Evolutionary conservation across 202 grass and related monocot species (phyloP).

Genomic region (Saccharum hybrid): DNA sequence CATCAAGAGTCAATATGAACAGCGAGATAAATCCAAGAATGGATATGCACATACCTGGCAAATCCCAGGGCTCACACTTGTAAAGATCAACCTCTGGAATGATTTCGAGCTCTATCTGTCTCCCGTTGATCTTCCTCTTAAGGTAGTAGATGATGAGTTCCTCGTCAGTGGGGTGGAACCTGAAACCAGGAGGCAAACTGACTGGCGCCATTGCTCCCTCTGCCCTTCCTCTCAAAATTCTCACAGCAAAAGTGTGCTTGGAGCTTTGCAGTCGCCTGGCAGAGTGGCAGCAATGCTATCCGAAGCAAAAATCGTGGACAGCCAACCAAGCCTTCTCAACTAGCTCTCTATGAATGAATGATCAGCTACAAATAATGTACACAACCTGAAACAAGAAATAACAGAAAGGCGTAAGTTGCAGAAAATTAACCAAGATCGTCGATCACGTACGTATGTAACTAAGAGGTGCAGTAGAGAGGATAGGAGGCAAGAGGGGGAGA

Average conservation of each 20-base stretch:
- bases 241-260: conserved; percentile 36
- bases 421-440: conserved; percentile 32
- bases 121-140: conserved; percentile 91
- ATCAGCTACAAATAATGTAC: conserved; percentile 55
- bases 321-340: conserved; percentile 42
- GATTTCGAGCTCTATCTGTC: conserved; percentile 88
- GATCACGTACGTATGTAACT: neutral
- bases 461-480: conserved; percentile 23
- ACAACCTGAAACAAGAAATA: conserved; percentile 58
- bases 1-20: conserved; percentile 20
- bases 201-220: conserved; percentile 70
- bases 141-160: conserved; percentile 96
- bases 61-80: conserved; percentile 98
- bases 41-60: conserved; percentile 68
- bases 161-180: conserved; percentile 92
- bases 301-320: conserved; percentile 60
- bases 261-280: conserved; percentile 31
- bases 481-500: neutral
- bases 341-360: conserved; percentile 54
- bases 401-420: conserved; percentile 23
- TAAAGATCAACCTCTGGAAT: conserved; percentile 99
- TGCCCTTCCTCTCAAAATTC: conserved; percentile 43
- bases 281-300: conserved; percentile 46
- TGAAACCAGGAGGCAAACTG: conserved; percentile 86
- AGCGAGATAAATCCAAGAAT: conserved; percentile 24